Conservation (phyloP, 2,329 filamentous ascomycete species). For the Neofusicoccum ribis region DNA sequence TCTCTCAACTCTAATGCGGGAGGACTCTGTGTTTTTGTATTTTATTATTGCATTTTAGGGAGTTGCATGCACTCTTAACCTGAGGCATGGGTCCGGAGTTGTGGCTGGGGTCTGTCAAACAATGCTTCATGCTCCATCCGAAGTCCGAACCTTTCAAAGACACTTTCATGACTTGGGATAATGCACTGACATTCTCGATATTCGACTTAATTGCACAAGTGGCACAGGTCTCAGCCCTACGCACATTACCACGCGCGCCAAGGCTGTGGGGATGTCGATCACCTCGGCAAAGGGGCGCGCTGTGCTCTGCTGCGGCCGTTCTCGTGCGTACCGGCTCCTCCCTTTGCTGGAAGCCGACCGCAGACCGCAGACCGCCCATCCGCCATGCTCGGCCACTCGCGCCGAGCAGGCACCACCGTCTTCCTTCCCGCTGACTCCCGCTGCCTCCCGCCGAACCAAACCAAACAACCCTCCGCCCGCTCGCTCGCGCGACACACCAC, state of each 20-base stretch:
- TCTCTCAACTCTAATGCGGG: no score
- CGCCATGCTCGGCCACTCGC: not conserved
- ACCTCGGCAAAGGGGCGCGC: constrained; percentile 4
- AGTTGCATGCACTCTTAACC: no score
- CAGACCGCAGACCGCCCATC: not conserved
- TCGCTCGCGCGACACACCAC: not conserved
- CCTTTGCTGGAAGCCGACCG: not conserved
- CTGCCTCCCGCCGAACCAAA: not conserved
- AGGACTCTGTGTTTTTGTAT: no score
- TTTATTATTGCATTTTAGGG: no score
- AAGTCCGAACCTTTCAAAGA: no score
- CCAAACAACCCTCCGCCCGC: no score
- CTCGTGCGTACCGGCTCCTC: constrained; percentile 10
- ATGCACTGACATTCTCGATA: no score
- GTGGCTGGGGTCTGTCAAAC: no score
- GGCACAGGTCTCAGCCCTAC: not conserved
- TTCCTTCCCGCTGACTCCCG: not conserved
- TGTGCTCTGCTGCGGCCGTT: not conserved
- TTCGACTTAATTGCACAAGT: not conserved
- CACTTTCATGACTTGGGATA: no score
- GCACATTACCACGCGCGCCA: not conserved
- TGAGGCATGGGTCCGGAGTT: no score
- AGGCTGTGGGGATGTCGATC: not conserved
- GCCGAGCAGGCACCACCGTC: not conserved
- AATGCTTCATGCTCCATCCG: no score